Evolutionary conservation across 495 filamentous ascomycete genomes (phyloP).

Genomic region (Aspergillus mulundensis): DNA sequence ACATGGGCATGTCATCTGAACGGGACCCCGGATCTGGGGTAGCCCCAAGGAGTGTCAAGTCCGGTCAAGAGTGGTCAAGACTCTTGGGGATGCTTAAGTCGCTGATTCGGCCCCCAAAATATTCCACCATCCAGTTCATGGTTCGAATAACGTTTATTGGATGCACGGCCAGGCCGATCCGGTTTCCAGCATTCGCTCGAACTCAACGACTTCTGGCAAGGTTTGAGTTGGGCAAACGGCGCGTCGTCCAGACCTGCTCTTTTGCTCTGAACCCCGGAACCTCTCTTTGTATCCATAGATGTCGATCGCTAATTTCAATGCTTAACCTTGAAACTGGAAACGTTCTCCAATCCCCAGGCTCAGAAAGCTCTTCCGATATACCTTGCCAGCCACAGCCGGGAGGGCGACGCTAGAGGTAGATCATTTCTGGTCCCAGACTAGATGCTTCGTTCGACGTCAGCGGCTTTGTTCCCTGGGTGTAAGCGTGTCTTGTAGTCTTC

Average conservation of each 20-base stretch:
- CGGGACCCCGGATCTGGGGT: background rate
- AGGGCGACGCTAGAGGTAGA: background rate
- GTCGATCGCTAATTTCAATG: too few relatives aligned
- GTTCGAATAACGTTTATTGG: background rate
- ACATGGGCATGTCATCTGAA: slow-evolving; percentile 2
- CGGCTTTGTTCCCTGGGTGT: slow-evolving; percentile 1
- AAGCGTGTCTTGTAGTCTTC: background rate
- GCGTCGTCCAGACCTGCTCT: background rate
- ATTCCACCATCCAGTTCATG: background rate
- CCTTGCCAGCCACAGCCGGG: background rate
- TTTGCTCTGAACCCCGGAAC: background rate
- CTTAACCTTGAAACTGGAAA: background rate
- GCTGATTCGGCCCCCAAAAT: background rate
- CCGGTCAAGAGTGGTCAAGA: slow-evolving; percentile 3
- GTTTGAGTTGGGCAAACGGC: background rate
- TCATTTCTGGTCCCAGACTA: background rate
- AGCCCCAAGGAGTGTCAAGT: background rate
- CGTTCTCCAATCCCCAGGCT: background rate
- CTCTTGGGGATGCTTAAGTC: slow-evolving; percentile 1
- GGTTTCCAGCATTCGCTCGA: background rate
- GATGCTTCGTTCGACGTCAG: background rate
- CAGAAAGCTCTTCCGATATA: background rate
- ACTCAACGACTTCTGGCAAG: background rate
- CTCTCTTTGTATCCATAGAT: background rate
- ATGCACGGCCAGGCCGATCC: background rate